These are phyloP conservation scores for Scleroderma citrinum DNA, from an alignment of 768 basidiomycete genomes.

Conservation along the genomic window DNA sequence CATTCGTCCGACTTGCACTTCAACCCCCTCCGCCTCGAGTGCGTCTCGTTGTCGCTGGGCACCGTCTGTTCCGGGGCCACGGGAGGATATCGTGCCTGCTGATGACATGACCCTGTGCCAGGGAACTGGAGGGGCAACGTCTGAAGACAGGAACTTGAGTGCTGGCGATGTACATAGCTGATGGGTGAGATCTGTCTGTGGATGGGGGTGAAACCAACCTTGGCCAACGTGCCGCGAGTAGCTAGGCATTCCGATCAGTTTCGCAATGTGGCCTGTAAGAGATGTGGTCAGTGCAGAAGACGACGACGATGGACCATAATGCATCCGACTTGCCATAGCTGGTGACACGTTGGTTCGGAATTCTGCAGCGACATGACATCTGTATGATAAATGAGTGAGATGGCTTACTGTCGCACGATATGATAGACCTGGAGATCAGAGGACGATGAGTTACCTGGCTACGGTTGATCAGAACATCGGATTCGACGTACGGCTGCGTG, in stretches of 20 bases:
- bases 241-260: conserved; percentile 1
- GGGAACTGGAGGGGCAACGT: conserved; percentile 60
- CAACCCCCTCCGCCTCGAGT: conserved; percentile 77
- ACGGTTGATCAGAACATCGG: background rate
- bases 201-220: conserved; percentile 20
- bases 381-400: background rate
- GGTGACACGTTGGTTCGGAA: conserved; percentile 64
- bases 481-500: conserved; percentile 45
- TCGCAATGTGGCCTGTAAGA: background rate
- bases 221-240: conserved; percentile 1
- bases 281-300: conserved; percentile 3
- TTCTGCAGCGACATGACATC: conserved; percentile 21
- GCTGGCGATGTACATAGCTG: conserved; percentile 41
- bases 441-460: background rate
- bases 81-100: conserved; percentile 69
- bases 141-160: conserved; percentile 66
- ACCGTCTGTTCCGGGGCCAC: conserved; percentile 78
- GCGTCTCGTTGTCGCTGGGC: conserved; percentile 71
- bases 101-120: conserved; percentile 78
- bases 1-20: conserved; percentile 52
- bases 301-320: background rate
- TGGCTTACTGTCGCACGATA: conserved; percentile 45
- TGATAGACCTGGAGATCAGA: conserved; percentile 55
- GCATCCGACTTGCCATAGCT: conserved; percentile 54
- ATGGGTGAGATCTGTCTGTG: background rate